Percentiles rank a stretch among this genome's conserved stretches.
phyloP scores from a whole-genome alignment of 169 alveolate genomes.

The Hammondia hammondi region DNA sequence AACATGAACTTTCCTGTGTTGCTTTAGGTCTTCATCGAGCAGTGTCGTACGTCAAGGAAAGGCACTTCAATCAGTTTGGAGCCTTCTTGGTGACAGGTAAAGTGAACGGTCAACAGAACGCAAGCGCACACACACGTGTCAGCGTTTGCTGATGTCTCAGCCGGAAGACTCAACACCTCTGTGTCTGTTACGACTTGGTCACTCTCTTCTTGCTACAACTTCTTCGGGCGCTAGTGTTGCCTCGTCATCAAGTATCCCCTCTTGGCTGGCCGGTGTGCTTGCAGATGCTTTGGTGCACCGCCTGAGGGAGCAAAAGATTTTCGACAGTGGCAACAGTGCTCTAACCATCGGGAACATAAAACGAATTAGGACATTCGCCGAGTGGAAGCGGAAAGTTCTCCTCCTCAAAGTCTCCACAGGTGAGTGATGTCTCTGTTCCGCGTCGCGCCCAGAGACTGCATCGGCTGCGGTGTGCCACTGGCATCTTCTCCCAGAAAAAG shows the following conservation, averaged over 20 bases:
- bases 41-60: not conserved
- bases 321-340: slow-evolving; percentile 29
- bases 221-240: no score
- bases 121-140: no score
- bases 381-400: slow-evolving; percentile 9
- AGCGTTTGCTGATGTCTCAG: no score
- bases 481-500: no score
- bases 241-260: no score
- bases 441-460: no score
- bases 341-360: not conserved
- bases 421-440: not conserved
- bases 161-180: no score
- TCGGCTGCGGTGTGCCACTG: no score
- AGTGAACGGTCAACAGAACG: not conserved
- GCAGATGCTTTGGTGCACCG: not conserved
- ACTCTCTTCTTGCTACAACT: no score
- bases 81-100: slow-evolving; percentile 29
- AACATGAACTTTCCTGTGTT: not conserved
- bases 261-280: not conserved
- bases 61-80: slow-evolving; percentile 15
- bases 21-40: not conserved
- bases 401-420: slow-evolving; percentile 28
- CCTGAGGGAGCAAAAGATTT: not conserved
- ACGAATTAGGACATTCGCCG: slow-evolving; percentile 13
- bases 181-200: no score